Evolutionary conservation across 1,139 yeast genomes (phyloP).

Genomic region (Yamadazyma dendronema): DNA sequence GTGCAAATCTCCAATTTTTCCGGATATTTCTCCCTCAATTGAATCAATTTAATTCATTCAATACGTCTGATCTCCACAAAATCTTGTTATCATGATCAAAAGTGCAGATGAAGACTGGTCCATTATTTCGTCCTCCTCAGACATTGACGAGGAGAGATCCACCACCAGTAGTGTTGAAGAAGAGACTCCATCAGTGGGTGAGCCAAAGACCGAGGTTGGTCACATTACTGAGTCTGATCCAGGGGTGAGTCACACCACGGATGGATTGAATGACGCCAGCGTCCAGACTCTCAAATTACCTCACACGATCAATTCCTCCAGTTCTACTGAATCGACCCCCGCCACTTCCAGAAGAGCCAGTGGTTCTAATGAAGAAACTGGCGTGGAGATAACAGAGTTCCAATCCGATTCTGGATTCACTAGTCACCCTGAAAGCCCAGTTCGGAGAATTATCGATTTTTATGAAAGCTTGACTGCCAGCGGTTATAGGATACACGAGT

Average conservation of each 20-base stretch:
- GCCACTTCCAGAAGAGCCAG: background rate
- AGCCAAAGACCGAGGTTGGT: background rate
- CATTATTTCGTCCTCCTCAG: conserved; percentile 45
- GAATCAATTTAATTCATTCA: too few species aligned
- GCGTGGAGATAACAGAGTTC: too few species aligned
- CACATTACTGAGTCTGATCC: background rate
- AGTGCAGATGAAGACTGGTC: conserved; percentile 44
- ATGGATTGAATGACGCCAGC: conserved; percentile 11
- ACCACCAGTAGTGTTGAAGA: conserved; percentile 17
- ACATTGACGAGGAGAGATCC: conserved; percentile 35
- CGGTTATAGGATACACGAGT: conserved; percentile 20
- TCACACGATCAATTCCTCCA: background rate
- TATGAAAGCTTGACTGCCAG: conserved; percentile 26
- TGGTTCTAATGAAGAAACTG: background rate
- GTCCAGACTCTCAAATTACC: conserved; percentile 21
- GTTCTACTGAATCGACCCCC: background rate
- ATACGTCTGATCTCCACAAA: background rate
- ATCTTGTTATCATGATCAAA: conserved; percentile 6
- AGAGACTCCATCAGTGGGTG: conserved; percentile 3
- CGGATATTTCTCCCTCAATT: too few species aligned
- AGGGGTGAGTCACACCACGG: conserved; percentile 1
- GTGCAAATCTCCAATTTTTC: too few species aligned
- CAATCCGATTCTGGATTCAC: background rate
- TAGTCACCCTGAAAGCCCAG: conserved; percentile 4
- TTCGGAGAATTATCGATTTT: conserved; percentile 20